phyloP scores from a whole-genome alignment of 257 asterid species.

The Ocimum tenuiflorum region DNA sequence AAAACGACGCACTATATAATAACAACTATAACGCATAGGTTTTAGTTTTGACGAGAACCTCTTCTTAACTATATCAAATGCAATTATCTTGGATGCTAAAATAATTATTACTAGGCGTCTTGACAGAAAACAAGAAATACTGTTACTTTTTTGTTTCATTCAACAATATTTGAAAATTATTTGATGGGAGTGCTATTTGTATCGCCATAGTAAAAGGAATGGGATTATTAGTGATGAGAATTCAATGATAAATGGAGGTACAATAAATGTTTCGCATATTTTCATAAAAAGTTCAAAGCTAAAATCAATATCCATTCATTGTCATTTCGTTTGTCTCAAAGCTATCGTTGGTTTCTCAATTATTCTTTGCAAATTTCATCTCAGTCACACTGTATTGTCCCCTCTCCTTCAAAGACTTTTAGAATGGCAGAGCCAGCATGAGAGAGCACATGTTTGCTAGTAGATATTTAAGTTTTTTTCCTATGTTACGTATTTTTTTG shows the following conservation, averaged over 20 bases:
- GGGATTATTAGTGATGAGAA: not conserved
- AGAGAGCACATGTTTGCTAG: not conserved
- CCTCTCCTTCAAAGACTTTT: not conserved
- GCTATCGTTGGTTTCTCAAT: constrained; percentile 9
- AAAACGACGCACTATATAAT: too few relatives aligned
- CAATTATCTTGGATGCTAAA: too few relatives aligned
- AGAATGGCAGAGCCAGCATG: not conserved
- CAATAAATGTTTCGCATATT: not conserved
- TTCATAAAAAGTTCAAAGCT: not conserved
- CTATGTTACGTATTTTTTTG: not conserved
- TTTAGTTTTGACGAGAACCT: too few relatives aligned
- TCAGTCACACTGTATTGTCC: not conserved
- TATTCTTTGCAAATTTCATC: constrained; percentile 2
- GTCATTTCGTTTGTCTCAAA: constrained; percentile 17
- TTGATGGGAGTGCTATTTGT: not conserved
- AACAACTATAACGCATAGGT: too few relatives aligned
- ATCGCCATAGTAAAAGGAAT: too few relatives aligned
- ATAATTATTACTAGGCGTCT: too few relatives aligned
- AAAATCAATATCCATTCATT: not conserved
- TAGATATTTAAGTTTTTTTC: not conserved
- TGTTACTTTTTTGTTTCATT: not conserved
- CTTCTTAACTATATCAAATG: too few relatives aligned
- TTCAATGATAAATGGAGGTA: not conserved
- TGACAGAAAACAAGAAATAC: not conserved
- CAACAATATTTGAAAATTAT: not conserved